phyloP scores from a whole-genome alignment of 768 basidiomycete genomes.

The Cyclocybe cylindracea region DNA sequence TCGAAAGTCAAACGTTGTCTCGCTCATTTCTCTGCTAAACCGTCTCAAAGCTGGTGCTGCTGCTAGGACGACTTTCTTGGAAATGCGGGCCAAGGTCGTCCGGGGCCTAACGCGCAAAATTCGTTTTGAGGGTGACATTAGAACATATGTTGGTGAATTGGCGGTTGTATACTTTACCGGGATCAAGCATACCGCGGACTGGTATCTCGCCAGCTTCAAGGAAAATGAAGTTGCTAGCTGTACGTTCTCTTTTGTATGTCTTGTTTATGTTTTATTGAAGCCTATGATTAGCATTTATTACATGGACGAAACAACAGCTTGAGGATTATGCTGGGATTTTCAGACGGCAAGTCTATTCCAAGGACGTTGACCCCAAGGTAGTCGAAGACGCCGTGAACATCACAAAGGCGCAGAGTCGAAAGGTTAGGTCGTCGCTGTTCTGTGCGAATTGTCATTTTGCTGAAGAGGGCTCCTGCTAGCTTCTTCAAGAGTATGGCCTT shows the following conservation, averaged over 20 bases:
- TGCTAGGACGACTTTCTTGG: slow-evolving; percentile 82
- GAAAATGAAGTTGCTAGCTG: slow-evolving; percentile 94
- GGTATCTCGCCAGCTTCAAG: slow-evolving; percentile 95
- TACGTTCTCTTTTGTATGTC: slow-evolving; percentile 39
- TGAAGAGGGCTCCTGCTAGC: slow-evolving; percentile 37
- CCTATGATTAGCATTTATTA: slow-evolving; percentile 74
- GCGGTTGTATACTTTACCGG: slow-evolving; percentile 90
- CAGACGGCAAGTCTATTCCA: slow-evolving; percentile 87
- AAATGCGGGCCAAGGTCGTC: slow-evolving; percentile 75
- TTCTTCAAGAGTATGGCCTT: slow-evolving; percentile 90
- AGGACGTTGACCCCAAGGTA: slow-evolving; percentile 68
- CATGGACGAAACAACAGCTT: slow-evolving; percentile 90
- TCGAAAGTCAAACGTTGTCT: slow-evolving; percentile 73
- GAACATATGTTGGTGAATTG: slow-evolving; percentile 83
- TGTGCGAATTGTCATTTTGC: background rate
- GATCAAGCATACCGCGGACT: slow-evolving; percentile 96
- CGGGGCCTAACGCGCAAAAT: slow-evolving; percentile 82
- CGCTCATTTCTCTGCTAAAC: slow-evolving; percentile 69
- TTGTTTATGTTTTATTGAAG: background rate
- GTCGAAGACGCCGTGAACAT: slow-evolving; percentile 80
- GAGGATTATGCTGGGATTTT: slow-evolving; percentile 84
- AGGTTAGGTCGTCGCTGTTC: slow-evolving; percentile 47
- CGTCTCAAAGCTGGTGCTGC: slow-evolving; percentile 76
- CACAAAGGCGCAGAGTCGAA: slow-evolving; percentile 78
- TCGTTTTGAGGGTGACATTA: slow-evolving; percentile 86